Base-by-base conservation (phyloP, 164 flowering plant species). In the Piper longum region DNA sequence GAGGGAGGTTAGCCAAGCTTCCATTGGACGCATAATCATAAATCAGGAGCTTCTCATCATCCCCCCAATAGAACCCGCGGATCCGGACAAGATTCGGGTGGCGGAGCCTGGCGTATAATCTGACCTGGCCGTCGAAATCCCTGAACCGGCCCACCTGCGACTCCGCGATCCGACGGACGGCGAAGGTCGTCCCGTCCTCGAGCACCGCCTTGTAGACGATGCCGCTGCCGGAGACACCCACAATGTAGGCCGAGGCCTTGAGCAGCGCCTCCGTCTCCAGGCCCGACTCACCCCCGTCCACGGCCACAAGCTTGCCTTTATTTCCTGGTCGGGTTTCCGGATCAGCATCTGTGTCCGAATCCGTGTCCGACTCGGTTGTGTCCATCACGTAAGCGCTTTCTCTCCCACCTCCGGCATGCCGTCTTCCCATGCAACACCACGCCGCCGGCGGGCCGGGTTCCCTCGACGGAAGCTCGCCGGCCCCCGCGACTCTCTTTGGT, bases 141-240 rank as follows among this genome's bases (percentile, higher is more conserved):
- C 77, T 79, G 67, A 83, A 74, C 77, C 85, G 74, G 69, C 85
- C 89, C 42, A 82, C 77, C 0, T 84, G 82, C 17, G 74, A 60
- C 43, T 85, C 87, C 4, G 87, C 95, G 11, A 93, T 83, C 59
- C 99, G 73, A 68, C 96, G 68, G 41, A 93, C 96, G 0, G 97
- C 97, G 57, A 85, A 73, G 16, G 86, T 71, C 4, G 78, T 70
- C 26, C 96, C 95, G 45, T 87, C 81, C 18, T 73, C 85, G 5
- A 87, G 74, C 60, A 93, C 91, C 4, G 97, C 99, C 72, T 87
- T 95, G 82, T 95, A 95, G 74, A 91, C 79, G 59, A 95, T 95
- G 72, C 93, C 87, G 13, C 89, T 76, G 9, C 96, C 95, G 8
- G 84, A 79, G 8, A 95, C 95, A 0, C 99, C 99, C n/a, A 95